Evolutionary conservation across 2,329 filamentous ascomycete species (phyloP).

Genomic region (Clonostachys chloroleuca): DNA sequence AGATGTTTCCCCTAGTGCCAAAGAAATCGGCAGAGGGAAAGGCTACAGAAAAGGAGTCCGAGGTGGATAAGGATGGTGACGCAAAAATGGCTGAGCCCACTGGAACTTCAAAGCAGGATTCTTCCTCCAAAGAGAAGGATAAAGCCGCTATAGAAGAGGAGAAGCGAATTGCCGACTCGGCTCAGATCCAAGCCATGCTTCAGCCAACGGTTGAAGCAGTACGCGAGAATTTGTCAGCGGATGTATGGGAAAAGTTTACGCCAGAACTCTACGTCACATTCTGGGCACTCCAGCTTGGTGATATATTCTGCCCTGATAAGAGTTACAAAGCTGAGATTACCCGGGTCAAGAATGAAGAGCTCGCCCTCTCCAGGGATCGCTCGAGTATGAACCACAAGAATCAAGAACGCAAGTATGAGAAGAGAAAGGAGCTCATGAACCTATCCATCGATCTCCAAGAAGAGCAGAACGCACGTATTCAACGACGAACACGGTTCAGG

Average conservation of each 20-base stretch:
- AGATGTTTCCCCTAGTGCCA: conserved; percentile 35
- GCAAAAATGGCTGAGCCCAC: conserved; percentile 38
- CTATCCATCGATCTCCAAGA: conserved; percentile 65
- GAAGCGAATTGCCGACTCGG: conserved; percentile 27
- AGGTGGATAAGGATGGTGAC: conserved; percentile 51
- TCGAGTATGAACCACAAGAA: conserved; percentile 67
- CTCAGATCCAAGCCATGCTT: conserved; percentile 36
- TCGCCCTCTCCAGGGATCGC: conserved; percentile 65
- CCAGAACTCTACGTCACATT: conserved; percentile 85
- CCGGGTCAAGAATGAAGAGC: conserved; percentile 61
- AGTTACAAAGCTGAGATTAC: conserved; percentile 76
- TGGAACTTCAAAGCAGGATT: conserved; percentile 12
- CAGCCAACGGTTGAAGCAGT: conserved; percentile 70
- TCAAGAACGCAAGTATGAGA: conserved; percentile 57
- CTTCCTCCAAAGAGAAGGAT: neutral
- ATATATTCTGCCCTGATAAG: conserved; percentile 70
- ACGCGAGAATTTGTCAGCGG: conserved; percentile 61
- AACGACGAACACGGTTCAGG: conserved; percentile 62
- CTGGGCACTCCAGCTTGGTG: conserved; percentile 83
- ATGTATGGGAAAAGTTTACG: conserved; percentile 66
- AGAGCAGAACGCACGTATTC: conserved; percentile 68
- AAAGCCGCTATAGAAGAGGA: neutral
- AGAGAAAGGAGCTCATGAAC: conserved; percentile 65
- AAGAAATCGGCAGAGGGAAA: conserved; percentile 17
- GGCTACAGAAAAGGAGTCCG: conserved; percentile 5